Conservation (phyloP, 2,329 filamentous ascomycete genomes). For the Colletotrichum sublineola region DNA sequence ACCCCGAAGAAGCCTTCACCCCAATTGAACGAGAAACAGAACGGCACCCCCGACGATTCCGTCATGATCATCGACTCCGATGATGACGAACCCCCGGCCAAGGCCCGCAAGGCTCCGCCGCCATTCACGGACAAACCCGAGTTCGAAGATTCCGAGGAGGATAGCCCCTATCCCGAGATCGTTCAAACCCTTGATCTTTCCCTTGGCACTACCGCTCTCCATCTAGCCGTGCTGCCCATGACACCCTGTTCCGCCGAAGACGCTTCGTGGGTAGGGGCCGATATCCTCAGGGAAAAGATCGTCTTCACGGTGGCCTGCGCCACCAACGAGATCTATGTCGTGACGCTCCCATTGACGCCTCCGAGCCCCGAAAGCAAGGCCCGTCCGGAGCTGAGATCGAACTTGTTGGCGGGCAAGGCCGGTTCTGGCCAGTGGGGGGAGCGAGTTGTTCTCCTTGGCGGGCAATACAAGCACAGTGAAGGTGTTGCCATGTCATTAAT, state of each 20-base stretch:
- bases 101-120: constrained; percentile 47
- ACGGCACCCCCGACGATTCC: constrained; percentile 65
- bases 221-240: constrained; percentile 69
- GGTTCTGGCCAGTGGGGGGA: constrained; percentile 76
- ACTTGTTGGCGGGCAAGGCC: constrained; percentile 65
- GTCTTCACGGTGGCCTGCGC: constrained; percentile 73
- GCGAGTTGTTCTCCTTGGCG: constrained; percentile 65
- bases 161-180: constrained; percentile 64
- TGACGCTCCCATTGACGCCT: constrained; percentile 72
- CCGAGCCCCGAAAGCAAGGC: constrained; percentile 72
- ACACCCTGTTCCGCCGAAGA: constrained; percentile 64
- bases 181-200: constrained; percentile 73
- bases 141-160: constrained; percentile 67
- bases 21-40: constrained; percentile 60
- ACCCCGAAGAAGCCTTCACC: constrained; percentile 51
- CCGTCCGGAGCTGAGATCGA: constrained; percentile 64
- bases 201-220: constrained; percentile 67
- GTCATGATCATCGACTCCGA: constrained; percentile 76
- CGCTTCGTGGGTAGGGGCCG: constrained; percentile 60
- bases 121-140: constrained; percentile 66
- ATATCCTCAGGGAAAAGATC: constrained; percentile 68
- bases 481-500: constrained; percentile 69
- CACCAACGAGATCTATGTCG: constrained; percentile 67
- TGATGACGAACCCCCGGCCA: constrained; percentile 62
- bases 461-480: constrained; percentile 66